Evolutionary conservation across 495 filamentous ascomycete species (phyloP), one percentile per base, ranked within the genome.

Genomic region (Penicillium verhagenii): DNA sequence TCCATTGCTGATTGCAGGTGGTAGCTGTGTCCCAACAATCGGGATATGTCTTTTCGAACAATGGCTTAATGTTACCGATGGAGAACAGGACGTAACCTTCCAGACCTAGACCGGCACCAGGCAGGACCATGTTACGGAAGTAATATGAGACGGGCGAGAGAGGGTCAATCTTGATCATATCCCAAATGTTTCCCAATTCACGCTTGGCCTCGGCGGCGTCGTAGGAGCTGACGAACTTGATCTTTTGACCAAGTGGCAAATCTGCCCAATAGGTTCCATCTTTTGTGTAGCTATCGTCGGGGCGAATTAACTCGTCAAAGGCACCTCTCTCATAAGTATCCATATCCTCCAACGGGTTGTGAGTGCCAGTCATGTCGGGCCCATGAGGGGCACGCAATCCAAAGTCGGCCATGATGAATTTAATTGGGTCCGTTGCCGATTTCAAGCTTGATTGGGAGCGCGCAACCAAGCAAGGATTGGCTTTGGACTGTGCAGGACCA

Each of bases 21-120:
- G 77, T 71, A 52, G 75, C 58, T 2, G 71, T 74, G 1, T 75
- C 76, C 92, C 92, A 96, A 78, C 92, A 96, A 2, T 59, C 50
- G 3, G 82, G 78, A 78, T 91, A 96, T 14, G 81, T 75, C 6
- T 78, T 71, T 53, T 83, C 61, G 61, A 95, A 90, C 4, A 96
- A 76, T 4, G 91, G 88, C 61, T 83, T 83, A 51, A 96, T 67
- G 69, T 93, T 95, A 63, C 91, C 91, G 58, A 96, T 96, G 51
- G 91, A 95, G 82, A 96, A 96, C 26, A 96, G 82, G 35, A 96
- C 91, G 72, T 96, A 96, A 64, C 84, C 91, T 79, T 96, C 92
- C 19, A 96, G 79, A 62, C 88, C 84, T 24, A 96, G 80, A 71
- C 92, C 92, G 57, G 89, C 89, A 71, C 92, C 92, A 44, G 91